phyloP scores from a whole-genome alignment of 768 basidiomycete species.

The Pulveroboletus sp. region DNA sequence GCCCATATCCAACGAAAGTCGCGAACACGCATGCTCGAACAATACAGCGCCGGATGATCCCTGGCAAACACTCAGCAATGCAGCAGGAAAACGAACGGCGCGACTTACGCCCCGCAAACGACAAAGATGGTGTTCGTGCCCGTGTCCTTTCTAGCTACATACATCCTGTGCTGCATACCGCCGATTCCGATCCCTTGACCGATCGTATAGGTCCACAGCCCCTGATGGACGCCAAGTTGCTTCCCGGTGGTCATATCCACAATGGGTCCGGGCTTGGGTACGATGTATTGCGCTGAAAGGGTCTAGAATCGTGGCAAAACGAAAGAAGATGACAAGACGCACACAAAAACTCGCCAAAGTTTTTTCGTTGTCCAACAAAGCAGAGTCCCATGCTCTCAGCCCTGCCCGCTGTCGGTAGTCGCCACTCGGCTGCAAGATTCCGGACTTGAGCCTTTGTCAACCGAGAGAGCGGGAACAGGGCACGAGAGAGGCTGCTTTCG shows the following conservation, averaged over 20 bases:
- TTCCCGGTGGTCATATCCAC: slow-evolving; percentile 55
- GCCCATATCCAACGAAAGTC: slow-evolving; percentile 81
- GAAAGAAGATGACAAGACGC: slow-evolving; percentile 19
- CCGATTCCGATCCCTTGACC: slow-evolving; percentile 73
- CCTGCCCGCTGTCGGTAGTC: slow-evolving; percentile 69
- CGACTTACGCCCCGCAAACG: slow-evolving; percentile 65
- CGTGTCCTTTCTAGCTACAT: slow-evolving; percentile 70
- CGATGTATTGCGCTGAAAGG: slow-evolving; percentile 69
- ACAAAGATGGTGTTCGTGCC: slow-evolving; percentile 67
- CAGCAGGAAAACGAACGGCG: not conserved
- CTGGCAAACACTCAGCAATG: slow-evolving; percentile 32
- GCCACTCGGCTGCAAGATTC: slow-evolving; percentile 58
- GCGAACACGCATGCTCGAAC: slow-evolving; percentile 34
- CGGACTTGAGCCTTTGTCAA: slow-evolving; percentile 73
- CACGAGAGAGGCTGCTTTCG: slow-evolving; percentile 59
- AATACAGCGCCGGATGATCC: slow-evolving; percentile 58
- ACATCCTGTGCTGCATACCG: slow-evolving; percentile 62
- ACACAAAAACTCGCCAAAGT: slow-evolving; percentile 76
- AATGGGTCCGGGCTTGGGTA: slow-evolving; percentile 66
- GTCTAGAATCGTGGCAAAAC: not conserved
- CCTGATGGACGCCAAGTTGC: slow-evolving; percentile 59
- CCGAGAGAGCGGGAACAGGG: slow-evolving; percentile 75
- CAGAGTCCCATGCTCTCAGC: slow-evolving; percentile 93
- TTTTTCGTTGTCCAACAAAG: slow-evolving; percentile 81
- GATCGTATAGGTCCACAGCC: slow-evolving; percentile 83